Evolutionary conservation across 768 basidiomycete species (phyloP), one percentile per base, ranked within the genome.

Genomic region (Lactarius evosmus): DNA sequence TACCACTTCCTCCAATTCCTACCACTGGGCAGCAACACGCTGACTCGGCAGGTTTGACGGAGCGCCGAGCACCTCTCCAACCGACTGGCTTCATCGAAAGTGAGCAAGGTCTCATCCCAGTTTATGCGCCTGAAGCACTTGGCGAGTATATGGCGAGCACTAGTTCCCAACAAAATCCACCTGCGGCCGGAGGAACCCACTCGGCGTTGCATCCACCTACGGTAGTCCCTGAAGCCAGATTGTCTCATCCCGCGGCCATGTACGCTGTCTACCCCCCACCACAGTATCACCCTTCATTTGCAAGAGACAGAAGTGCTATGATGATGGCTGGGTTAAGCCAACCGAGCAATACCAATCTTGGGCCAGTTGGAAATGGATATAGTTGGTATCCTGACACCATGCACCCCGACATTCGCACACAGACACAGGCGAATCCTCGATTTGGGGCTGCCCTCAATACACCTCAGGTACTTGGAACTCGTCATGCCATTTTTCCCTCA

Each of bases 71-170:
- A 4, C 87, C 88, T 19, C 74, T 88, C 12, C 76, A 81, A 50
- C 84, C 88, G 1, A 82, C 84, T 0, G 86, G 87, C 2, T 91
- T 89, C 69, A 82, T 88, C 58, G 87, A 89, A 65, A 84, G 85
- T 60, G 86, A 88, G 60, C 85, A 87, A 56, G 87, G 89, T 5
- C 77, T 90, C 32, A 82, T 89, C 46, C 82, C 89, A 27, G 80
- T 89, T 34, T 90, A 91, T 63, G 58, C 58, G 29, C 84, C 84
- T 3, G 88, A 90, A 52, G 87, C 84, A 1, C 78, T 89, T 30
- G 82, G 87, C 66, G 83, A 84, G 58, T 89, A 89, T 68, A 85
- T 89, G 83, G 72, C 85, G 19, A 62, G 33, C 27, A 75, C 58
- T 40, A 49, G 65, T 25, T 46, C 57, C 8, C 75, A 77, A 55